Base-by-base conservation (phyloP, 495 filamentous ascomycete species). In the Aspergillus biplanus region DNA sequence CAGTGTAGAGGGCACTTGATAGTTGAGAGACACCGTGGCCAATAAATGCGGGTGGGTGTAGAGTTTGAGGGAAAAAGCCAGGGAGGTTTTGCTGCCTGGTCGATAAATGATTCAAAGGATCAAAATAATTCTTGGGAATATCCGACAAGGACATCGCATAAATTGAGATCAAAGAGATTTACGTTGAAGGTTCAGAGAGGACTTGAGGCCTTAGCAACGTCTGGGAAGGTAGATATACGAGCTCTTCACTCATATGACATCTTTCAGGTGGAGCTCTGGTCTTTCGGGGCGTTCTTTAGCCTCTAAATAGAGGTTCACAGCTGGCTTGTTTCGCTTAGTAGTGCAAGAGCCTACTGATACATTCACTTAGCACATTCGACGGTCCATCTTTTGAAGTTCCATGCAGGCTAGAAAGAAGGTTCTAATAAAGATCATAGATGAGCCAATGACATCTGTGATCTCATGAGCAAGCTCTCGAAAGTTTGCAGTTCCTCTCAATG, bases 71-170 rank as follows among this genome's bases (percentile, higher is more conserved):
- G 21, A 63, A 66, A n/a, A 69, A 58, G 44, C 18, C 50, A 31
- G 68, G 49, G 55, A 55, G 27, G 53, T 69, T 50, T 44, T 73
- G 70, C 62, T 76, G 75, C 64, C 72, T 75, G 53, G 72, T 65
- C 58, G 67, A 70, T 61, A 73, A 71, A 46, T 74, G 69, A 65
- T 69, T 68, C 63, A 79, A 67, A 75, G 74, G 70, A 72, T 68
- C 69, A 57, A 76, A 67, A 64, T 77, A 73, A 71, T 67, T 75
- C 69, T 73, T 76, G 56, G 66, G 65, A 34, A 71, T 56, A 71
- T 78, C 73, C 69, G 74, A 73, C 65, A 81, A 66, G 77, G 76
- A 78, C 79, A 81, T 79, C 65, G 75, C 77, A 78, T 73, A 70
- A 62, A 63, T 16, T 11, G 39, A 33, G 52, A 34, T 33, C 16